Percentiles rank a stretch among this genome's conserved stretches.
phyloP scores from a whole-genome alignment of 78 protist genomes.

The Dictyostelium intermedium region DNA sequence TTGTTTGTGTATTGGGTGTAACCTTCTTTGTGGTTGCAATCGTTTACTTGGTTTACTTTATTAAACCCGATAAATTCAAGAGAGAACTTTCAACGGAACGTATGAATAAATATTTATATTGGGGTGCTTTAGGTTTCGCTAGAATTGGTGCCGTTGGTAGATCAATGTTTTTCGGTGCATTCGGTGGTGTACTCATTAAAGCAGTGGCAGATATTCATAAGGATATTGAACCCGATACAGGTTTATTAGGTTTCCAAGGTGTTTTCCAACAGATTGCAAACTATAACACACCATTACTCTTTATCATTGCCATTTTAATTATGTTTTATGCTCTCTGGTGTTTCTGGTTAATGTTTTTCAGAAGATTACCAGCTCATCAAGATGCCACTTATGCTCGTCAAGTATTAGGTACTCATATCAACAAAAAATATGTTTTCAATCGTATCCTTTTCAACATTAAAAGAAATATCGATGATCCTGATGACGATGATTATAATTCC shows the following conservation, averaged over 20 bases:
- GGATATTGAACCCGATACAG: constrained; percentile 25
- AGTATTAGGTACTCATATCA: background rate
- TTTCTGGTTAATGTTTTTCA: constrained; percentile 46
- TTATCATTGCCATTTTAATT: constrained; percentile 43
- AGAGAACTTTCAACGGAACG: constrained; percentile 62
- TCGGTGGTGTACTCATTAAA: constrained; percentile 46
- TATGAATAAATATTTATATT: constrained; percentile 39
- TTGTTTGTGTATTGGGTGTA: constrained; percentile 49
- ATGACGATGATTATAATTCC: background rate
- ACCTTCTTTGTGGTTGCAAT: constrained; percentile 45
- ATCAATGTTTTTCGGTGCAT: constrained; percentile 66
- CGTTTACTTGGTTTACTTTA: constrained; percentile 17
- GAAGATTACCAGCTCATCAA: constrained; percentile 63
- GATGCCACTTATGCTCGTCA: constrained; percentile 19
- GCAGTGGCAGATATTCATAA: constrained; percentile 27
- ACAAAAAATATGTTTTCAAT: background rate
- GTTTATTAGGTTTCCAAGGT: constrained; percentile 60
- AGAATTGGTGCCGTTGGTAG: constrained; percentile 73
- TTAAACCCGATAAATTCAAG: constrained; percentile 50
- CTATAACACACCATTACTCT: constrained; percentile 14
- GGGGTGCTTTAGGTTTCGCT: constrained; percentile 47
- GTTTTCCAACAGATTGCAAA: constrained; percentile 53
- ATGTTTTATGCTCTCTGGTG: constrained; percentile 59
- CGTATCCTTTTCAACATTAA: constrained; percentile 19
- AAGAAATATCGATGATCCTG: background rate